These are phyloP conservation scores for Physaria fendleri DNA, from an alignment of 345 rosid genomes.

Conservation along the genomic window DNA sequence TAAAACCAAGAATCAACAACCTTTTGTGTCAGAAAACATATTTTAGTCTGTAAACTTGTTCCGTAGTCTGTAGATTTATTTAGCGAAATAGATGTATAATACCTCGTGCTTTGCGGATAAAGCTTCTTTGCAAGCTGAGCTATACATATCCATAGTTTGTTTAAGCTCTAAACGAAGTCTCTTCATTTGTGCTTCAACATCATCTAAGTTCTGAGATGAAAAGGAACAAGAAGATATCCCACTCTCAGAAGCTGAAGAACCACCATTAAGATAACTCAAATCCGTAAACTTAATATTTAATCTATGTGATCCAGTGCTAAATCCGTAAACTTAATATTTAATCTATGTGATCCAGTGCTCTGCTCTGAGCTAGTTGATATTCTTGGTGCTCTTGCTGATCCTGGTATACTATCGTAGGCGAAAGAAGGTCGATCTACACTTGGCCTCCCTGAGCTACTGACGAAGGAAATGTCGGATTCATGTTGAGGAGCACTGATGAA, in stretches of 20 bases:
- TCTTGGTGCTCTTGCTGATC: slow-evolving; percentile 36
- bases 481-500: slow-evolving; percentile 35
- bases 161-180: slow-evolving; percentile 73
- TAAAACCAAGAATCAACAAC: slow-evolving; percentile 14
- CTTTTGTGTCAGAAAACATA: too few species aligned
- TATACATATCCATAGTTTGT: slow-evolving; percentile 94
- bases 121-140: slow-evolving; percentile 83
- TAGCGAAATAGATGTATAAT: too few species aligned
- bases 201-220: slow-evolving; percentile 59
- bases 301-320: slow-evolving; percentile 53
- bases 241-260: slow-evolving; percentile 53
- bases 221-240: slow-evolving; percentile 45
- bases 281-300: slow-evolving; percentile 43
- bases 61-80: too few species aligned
- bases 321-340: slow-evolving; percentile 47
- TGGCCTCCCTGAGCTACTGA: slow-evolving; percentile 70
- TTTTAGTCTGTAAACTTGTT: too few species aligned
- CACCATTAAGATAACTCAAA: slow-evolving; percentile 28
- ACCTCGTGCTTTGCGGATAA: slow-evolving; percentile 77
- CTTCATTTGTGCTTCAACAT: slow-evolving; percentile 77
- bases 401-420: slow-evolving; percentile 40
- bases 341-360: slow-evolving; percentile 49
- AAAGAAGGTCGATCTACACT: slow-evolving; percentile 57
- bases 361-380: slow-evolving; percentile 59
- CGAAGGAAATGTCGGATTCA: slow-evolving; percentile 63